Percentiles rank a stretch among this genome's conserved stretches.
These are phyloP conservation scores for Blepharisma japonicum DNA, from an alignment of 73 alveolate species.

Conservation along the genomic window DNA sequence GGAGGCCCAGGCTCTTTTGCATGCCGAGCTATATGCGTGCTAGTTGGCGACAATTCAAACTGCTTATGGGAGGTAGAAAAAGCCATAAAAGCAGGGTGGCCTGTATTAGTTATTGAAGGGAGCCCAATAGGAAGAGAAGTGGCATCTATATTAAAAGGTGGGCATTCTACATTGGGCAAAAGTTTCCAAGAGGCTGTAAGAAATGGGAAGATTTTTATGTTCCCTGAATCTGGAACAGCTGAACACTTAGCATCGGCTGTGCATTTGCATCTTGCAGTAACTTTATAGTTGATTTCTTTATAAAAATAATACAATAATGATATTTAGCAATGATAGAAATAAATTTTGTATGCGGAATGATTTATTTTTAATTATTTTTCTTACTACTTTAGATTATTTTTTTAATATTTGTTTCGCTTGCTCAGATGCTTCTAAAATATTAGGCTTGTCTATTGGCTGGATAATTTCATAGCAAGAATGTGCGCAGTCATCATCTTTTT, in stretches of 20 bases:
- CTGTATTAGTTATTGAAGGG: conserved; percentile 48
- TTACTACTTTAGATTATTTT: no score
- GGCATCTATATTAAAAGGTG: conserved; percentile 32
- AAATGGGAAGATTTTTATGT: conserved; percentile 14
- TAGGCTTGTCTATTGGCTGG: no score
- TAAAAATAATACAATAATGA: no score
- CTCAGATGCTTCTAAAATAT: no score
- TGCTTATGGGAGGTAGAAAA: conserved; percentile 46
- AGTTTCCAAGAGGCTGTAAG: conserved; percentile 33
- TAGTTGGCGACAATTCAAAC: conserved; percentile 55
- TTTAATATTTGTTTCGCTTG: no score
- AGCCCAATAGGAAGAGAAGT: conserved; percentile 45
- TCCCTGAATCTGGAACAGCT: conserved; percentile 46
- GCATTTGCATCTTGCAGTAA: conserved; percentile 50
- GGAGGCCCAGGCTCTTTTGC: conserved; percentile 38
- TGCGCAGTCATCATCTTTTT: no score
- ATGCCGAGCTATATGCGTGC: conserved; percentile 49
- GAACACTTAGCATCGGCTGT: conserved; percentile 59
- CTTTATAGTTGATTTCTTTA: no score
- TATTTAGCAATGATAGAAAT: no score
- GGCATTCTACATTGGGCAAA: conserved; percentile 28
- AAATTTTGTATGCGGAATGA: no score
- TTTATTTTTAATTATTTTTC: no score
- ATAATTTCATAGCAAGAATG: no score
- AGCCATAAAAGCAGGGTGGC: conserved; percentile 34